Evolutionary conservation across 2,329 filamentous ascomycete genomes (phyloP).

Genomic region (Botrytis cinerea): DNA sequence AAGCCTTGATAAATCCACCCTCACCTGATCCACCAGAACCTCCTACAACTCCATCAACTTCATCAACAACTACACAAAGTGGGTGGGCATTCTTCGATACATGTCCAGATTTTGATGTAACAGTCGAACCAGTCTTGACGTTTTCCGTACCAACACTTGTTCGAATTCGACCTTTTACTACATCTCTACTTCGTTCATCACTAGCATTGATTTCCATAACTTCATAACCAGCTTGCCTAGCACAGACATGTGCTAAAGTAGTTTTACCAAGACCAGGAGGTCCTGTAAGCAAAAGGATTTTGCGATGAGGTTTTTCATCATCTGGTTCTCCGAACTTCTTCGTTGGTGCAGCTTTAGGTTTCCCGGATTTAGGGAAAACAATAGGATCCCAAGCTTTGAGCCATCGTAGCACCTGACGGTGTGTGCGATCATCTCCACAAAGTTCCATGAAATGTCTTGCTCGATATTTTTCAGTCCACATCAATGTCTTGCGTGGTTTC

Average conservation of each 20-base stretch:
- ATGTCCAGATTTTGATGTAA: slow-evolving; percentile 54
- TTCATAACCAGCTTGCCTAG: slow-evolving; percentile 92
- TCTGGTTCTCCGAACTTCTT: slow-evolving; percentile 51
- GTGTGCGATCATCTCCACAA: slow-evolving; percentile 91
- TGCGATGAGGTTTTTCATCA: slow-evolving; percentile 77
- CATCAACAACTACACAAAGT: slow-evolving; percentile 91
- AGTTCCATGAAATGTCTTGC: slow-evolving; percentile 90
- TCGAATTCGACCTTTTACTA: slow-evolving; percentile 87
- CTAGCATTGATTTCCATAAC: slow-evolving; percentile 97
- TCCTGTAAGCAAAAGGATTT: slow-evolving; percentile 86
- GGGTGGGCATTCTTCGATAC: slow-evolving; percentile 75
- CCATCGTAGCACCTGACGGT: slow-evolving; percentile 88
- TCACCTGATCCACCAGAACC: slow-evolving; percentile 78
- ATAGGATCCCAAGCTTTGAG: slow-evolving; percentile 91
- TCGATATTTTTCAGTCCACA: slow-evolving; percentile 98
- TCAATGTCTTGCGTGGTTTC: slow-evolving; percentile 49
- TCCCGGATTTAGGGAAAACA: slow-evolving; percentile 75
- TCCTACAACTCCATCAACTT: slow-evolving; percentile 90
- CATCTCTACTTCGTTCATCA: slow-evolving; percentile 85
- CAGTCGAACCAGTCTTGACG: slow-evolving; percentile 69
- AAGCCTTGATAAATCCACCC: slow-evolving; percentile 90
- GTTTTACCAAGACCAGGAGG: slow-evolving; percentile 95
- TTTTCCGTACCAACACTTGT: slow-evolving; percentile 94
- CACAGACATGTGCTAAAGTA: slow-evolving; percentile 93
- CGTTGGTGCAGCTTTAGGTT: slow-evolving; percentile 52